Evolutionary conservation across 2,329 filamentous ascomycete species (phyloP), one percentile per base, ranked within the genome.

Genomic region (Calonectria pseudoturangicola): DNA sequence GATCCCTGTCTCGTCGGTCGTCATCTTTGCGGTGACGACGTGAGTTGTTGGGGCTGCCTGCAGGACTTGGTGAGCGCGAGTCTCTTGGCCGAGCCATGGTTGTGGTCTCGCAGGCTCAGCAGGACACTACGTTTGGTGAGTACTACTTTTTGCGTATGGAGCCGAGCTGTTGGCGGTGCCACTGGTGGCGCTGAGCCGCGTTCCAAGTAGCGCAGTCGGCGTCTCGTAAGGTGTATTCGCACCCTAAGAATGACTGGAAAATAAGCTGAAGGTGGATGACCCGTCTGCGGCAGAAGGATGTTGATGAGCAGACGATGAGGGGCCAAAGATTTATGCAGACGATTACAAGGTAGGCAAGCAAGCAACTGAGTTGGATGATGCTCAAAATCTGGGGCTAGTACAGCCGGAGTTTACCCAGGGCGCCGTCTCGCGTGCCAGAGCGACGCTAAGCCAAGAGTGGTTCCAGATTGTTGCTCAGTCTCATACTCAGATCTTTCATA

Each of bases 21-120:
- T 90, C 89, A 85, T 90, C 88, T 85, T 92, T 90, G 80, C 89
- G 89, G 82, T 86, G 91, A 87, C 91, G 93, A 87, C 92, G 92
- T 82, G 92, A 91, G 85, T 92, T 92, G 85, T 91, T 89, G 83
- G 94, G 92, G 89, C 93, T 95, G 92, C 93, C 94, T 95, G 93
- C 92, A 93, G 93, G 93, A 92, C 93, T 95, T 94, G 94, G 94
- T 96, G 94, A 96, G 94, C 94, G 90, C 87, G 90, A 90, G 88
- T 90, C 89, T 89, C 88, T 91, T 86, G 87, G 89, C 86, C 89
- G 90, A 90, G 89, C 89, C 90, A 92, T 92, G 76, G 77, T 83
- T 82, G 80, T 80, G 82, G 81, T 83, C 82, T 84, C 82, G 83
- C 80, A 81, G 81, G 83, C 84, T 85, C 83, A 82, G 83, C 81